phyloP scores from a whole-genome alignment of 345 rosid genomes.

The Salix koriyanagi region DNA sequence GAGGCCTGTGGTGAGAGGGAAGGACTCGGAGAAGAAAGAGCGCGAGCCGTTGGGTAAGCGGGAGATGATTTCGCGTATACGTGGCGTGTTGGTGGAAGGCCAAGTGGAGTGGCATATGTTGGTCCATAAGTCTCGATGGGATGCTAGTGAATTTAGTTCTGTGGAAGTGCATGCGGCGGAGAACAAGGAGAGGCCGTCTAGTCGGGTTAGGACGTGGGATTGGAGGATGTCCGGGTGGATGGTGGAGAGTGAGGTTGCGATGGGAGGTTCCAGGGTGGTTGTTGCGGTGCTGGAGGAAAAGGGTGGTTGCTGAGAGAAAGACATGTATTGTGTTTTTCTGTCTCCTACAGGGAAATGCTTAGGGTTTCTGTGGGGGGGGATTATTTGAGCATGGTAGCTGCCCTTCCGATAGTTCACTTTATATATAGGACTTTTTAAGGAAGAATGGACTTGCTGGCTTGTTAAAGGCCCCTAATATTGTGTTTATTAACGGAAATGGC shows the following conservation, averaged over 20 bases:
- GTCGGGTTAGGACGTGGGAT: constrained; percentile 57
- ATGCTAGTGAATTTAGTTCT: constrained; percentile 46
- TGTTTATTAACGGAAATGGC: not conserved
- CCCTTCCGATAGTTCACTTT: not conserved
- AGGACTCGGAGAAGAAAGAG: constrained; percentile 68
- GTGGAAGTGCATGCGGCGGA: constrained; percentile 53
- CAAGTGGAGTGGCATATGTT: constrained; percentile 52
- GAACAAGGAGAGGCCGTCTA: constrained; percentile 66
- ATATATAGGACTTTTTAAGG: not conserved
- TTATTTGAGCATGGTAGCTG: too few relatives aligned
- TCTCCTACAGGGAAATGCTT: not conserved
- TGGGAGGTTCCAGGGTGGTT: not conserved
- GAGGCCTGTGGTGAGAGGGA: constrained; percentile 12
- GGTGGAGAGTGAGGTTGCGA: constrained; percentile 25
- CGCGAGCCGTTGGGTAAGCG: constrained; percentile 47
- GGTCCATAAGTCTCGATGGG: constrained; percentile 48
- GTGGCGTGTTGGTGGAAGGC: constrained; percentile 61
- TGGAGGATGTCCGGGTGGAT: constrained; percentile 56
- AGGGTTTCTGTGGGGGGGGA: too few relatives aligned
- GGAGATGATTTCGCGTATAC: constrained; percentile 33
- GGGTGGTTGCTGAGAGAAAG: not conserved
- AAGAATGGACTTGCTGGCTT: too few relatives aligned
- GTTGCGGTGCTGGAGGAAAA: not conserved
- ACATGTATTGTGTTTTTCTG: not conserved
- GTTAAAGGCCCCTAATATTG: not conserved